These are phyloP conservation scores for Purshia tridentata DNA, from an alignment of 306 rosid species.

Conservation along the genomic window DNA sequence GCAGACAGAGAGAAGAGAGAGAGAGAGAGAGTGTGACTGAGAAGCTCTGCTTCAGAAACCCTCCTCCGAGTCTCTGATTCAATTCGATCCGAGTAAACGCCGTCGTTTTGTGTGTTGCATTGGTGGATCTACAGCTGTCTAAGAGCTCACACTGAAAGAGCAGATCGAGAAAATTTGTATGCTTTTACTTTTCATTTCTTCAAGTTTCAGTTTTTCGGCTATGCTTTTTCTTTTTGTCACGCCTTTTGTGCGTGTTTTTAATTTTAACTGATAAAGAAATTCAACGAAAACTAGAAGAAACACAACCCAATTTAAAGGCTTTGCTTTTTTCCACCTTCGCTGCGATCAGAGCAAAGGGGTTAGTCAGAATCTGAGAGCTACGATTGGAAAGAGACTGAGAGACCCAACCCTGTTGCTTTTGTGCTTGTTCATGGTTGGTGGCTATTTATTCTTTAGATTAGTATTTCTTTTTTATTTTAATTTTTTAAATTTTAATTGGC, in stretches of 20 bases:
- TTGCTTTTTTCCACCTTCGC: too few species aligned
- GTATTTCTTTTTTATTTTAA: background rate
- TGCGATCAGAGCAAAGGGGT: too few species aligned
- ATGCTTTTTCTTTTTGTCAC: background rate
- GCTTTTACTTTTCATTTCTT: background rate
- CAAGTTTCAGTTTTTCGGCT: background rate
- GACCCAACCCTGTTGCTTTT: background rate
- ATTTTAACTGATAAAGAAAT: too few species aligned
- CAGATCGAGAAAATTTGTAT: background rate
- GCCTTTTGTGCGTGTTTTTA: background rate
- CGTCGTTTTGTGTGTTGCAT: slow-evolving; percentile 9
- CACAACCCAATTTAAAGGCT: too few species aligned
- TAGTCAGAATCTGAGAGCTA: too few species aligned
- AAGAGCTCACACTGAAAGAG: slow-evolving; percentile 9
- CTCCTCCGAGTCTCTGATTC: background rate
- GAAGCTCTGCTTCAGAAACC: background rate
- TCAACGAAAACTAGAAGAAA: too few species aligned
- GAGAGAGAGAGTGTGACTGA: slow-evolving; percentile 3
- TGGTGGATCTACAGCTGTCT: slow-evolving; percentile 24
- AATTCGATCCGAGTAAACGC: slow-evolving; percentile 9
- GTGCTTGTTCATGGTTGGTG: background rate
- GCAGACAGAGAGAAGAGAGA: slow-evolving; percentile 19
- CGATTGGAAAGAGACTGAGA: too few species aligned
- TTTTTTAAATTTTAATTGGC: background rate
- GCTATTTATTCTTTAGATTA: background rate